A percentile compares a stretch with the other conserved stretches of the same genome.
Evolutionary conservation across 495 filamentous ascomycete species (phyloP).

Genomic region (Platismatia glauca): DNA sequence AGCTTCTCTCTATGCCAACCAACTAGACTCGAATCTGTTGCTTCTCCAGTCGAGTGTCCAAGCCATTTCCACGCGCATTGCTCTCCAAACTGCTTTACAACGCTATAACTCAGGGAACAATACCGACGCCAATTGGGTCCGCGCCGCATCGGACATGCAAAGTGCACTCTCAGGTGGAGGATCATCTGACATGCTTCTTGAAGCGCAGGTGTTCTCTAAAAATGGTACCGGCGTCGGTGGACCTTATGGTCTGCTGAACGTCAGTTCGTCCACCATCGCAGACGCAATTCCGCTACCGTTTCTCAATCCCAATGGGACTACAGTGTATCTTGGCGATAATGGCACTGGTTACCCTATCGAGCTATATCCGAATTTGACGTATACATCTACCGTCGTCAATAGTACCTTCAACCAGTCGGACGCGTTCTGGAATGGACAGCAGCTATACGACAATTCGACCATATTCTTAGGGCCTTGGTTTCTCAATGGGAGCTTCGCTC

Average conservation of each 20-base stretch:
- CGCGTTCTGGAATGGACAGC: conserved; percentile 40
- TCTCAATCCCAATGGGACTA: conserved; percentile 44
- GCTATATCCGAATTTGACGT: conserved; percentile 70
- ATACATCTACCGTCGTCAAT: conserved; percentile 33
- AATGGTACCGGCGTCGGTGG: conserved; percentile 45
- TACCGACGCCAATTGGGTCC: conserved; percentile 46
- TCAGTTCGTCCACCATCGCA: conserved; percentile 40
- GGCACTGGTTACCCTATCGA: conserved; percentile 53
- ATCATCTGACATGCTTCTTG: conserved; percentile 46
- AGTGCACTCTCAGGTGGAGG: conserved; percentile 49
- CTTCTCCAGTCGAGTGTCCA: conserved; percentile 62
- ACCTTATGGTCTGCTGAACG: conserved; percentile 46
- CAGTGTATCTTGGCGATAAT: conserved; percentile 49
- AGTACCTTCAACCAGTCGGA: conserved; percentile 30
- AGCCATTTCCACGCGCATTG: conserved; percentile 56
- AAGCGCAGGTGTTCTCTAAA: conserved; percentile 57
- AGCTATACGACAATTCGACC: conserved; percentile 41
- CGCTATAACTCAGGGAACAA: conserved; percentile 46
- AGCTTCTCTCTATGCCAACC: conserved; percentile 74
- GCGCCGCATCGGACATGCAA: conserved; percentile 47
- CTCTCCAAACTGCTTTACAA: conserved; percentile 54
- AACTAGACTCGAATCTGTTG: conserved; percentile 65
- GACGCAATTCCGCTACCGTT: conserved; percentile 50
- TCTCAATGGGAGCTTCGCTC: conserved; percentile 58
- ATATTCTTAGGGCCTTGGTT: conserved; percentile 60